These are phyloP conservation scores for Exobasidium cylindrosporum DNA, from an alignment of 1,284 basidiomycete genomes.

Conservation along the genomic window DNA sequence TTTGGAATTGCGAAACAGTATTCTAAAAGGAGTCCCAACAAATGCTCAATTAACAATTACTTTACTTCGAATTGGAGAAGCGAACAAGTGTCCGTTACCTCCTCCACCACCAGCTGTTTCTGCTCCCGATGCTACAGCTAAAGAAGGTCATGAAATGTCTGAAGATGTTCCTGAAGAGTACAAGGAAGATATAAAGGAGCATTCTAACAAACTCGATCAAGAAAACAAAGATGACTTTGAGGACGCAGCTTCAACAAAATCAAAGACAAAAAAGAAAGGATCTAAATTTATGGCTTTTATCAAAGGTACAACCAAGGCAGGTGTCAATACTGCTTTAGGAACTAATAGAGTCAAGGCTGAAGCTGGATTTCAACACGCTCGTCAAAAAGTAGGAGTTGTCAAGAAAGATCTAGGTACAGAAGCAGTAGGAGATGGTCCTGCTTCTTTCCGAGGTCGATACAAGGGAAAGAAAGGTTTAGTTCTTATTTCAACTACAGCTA, in stretches of 20 bases:
- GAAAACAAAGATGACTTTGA: slow-evolving; percentile 25
- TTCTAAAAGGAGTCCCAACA: slow-evolving; percentile 62
- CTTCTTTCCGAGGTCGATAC: slow-evolving; percentile 42
- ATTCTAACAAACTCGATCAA: slow-evolving; percentile 28
- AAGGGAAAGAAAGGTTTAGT: slow-evolving; percentile 47
- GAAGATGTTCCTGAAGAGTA: slow-evolving; percentile 40
- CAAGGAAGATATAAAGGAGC: slow-evolving; percentile 36
- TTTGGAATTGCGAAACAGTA: slow-evolving; percentile 54
- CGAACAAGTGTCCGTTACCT: slow-evolving; percentile 58
- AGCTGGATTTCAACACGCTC: slow-evolving; percentile 42
- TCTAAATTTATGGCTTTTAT: slow-evolving; percentile 38
- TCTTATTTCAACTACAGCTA: slow-evolving; percentile 50
- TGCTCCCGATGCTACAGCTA: slow-evolving; percentile 27
- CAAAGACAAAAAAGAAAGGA: slow-evolving; percentile 31
- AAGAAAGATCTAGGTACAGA: slow-evolving; percentile 22
- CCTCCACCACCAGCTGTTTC: slow-evolving; percentile 56
- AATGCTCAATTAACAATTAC: slow-evolving; percentile 63
- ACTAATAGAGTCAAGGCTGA: slow-evolving; percentile 53
- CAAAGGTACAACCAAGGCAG: slow-evolving; percentile 44
- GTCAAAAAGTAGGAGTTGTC: slow-evolving; percentile 49
- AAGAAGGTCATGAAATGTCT: slow-evolving; percentile 25
- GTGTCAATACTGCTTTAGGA: slow-evolving; percentile 46
- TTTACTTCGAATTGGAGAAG: slow-evolving; percentile 61
- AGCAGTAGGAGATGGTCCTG: slow-evolving; percentile 35
- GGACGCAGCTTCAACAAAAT: slow-evolving; percentile 17